A percentile compares a stretch with the other conserved stretches of the same genome.
These are phyloP conservation scores for Fraxinus velutina DNA, from an alignment of 305 asterid species.

Conservation along the genomic window DNA sequence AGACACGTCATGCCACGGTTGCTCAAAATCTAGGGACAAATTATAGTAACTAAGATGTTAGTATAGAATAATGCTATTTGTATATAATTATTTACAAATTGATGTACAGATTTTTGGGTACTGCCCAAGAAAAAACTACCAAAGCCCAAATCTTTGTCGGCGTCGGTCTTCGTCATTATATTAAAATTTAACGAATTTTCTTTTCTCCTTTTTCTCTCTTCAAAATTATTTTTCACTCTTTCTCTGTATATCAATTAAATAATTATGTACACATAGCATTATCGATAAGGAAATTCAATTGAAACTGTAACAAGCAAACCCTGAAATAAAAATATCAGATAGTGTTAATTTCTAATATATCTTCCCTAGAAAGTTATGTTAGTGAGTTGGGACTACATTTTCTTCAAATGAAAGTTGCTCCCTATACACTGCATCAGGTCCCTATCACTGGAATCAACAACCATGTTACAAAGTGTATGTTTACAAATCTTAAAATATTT, in stretches of 20 bases:
- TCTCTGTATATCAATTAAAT: neutral
- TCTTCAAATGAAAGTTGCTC: conserved; percentile 11
- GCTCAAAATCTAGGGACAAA: neutral
- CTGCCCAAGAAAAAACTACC: no score
- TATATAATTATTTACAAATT: no score
- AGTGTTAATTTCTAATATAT: conserved; percentile 1
- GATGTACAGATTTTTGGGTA: no score
- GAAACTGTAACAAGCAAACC: neutral
- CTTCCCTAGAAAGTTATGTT: conserved; percentile 9
- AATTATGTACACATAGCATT: neutral
- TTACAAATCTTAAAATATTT: no score
- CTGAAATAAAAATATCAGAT: neutral
- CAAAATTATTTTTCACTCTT: neutral
- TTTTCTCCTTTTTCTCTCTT: neutral
- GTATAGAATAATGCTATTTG: neutral
- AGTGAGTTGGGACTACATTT: conserved; percentile 22
- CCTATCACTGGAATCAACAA: neutral
- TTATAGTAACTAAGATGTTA: neutral
- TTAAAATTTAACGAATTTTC: no score
- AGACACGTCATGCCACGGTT: neutral
- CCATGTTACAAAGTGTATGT: neutral
- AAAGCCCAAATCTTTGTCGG: no score
- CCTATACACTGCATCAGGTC: neutral
- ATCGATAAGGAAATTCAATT: neutral
- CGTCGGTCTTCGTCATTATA: no score